Evolutionary conservation across 257 asterid genomes (phyloP).

Genomic region (Sherardia arvensis): DNA sequence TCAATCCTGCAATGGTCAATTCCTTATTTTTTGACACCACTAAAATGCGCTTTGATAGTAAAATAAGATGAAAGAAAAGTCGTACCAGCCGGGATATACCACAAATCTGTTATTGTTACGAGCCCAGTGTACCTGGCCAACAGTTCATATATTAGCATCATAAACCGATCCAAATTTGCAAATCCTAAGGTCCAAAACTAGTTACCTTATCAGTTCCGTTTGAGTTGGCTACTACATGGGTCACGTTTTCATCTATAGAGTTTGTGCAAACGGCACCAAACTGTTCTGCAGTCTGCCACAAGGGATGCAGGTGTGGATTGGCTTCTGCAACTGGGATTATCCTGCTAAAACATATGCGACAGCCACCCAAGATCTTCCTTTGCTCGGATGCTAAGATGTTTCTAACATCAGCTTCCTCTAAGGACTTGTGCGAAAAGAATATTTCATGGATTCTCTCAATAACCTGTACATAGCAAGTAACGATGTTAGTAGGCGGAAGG

Average conservation of each 20-base stretch:
- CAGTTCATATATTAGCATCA: not conserved
- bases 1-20: constrained; percentile 65
- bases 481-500: constrained; percentile 6
- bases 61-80: not conserved
- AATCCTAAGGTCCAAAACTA: not conserved
- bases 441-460: constrained; percentile 72
- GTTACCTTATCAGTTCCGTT: constrained; percentile 95
- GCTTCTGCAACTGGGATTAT: constrained; percentile 91
- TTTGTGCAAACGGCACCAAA: constrained; percentile 88
- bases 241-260: constrained; percentile 82
- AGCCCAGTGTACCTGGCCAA: constrained; percentile 86
- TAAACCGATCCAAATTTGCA: not conserved
- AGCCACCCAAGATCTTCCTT: constrained; percentile 72
- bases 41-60: not conserved
- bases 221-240: constrained; percentile 96
- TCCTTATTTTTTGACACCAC: not conserved
- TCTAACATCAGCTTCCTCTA: constrained; percentile 89
- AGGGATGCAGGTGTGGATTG: constrained; percentile 87
- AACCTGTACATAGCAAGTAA: constrained; percentile 34
- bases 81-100: constrained; percentile 97
- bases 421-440: constrained; percentile 56
- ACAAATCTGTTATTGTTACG: constrained; percentile 62
- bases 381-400: constrained; percentile 82
- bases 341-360: constrained; percentile 90
- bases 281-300: constrained; percentile 97